phyloP scores from a whole-genome alignment of 176 grass and related monocot genomes.

The Panicum miliaceum region DNA sequence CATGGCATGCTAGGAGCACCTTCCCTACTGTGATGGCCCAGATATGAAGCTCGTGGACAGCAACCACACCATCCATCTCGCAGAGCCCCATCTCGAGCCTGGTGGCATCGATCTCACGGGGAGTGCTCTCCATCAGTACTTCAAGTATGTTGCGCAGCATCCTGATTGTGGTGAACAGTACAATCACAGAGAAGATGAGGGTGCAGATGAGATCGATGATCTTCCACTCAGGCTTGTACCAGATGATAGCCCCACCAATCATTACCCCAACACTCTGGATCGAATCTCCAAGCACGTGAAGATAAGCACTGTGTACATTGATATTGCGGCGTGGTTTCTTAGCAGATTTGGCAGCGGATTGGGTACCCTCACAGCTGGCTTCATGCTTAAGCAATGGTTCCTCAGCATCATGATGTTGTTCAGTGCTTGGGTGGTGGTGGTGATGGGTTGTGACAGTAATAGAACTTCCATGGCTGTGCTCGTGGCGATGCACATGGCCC shows the following conservation, averaged over 20 bases:
- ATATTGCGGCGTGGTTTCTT: conserved; percentile 82
- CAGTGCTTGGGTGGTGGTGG: conserved; percentile 51
- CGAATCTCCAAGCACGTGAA: conserved; percentile 90
- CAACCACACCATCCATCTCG: conserved; percentile 78
- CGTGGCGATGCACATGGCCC: conserved; percentile 47
- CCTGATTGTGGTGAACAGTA: conserved; percentile 76
- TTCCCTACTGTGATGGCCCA: conserved; percentile 99
- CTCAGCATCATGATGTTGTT: conserved; percentile 49
- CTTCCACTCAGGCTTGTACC: conserved; percentile 99
- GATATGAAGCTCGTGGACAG: conserved; percentile 91
- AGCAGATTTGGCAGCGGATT: conserved; percentile 32
- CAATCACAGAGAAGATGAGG: conserved; percentile 91
- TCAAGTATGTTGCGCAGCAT: conserved; percentile 95
- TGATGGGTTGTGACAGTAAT: conserved; percentile 58
- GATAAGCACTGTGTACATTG: conserved; percentile 96
- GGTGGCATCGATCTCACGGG: conserved; percentile 83
- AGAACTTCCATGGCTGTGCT: conserved; percentile 38
- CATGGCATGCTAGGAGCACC: conserved; percentile 91
- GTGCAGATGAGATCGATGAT: conserved; percentile 99
- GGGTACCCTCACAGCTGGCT: conserved; percentile 34
- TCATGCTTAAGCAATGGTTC: conserved; percentile 68
- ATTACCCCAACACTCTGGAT: conserved; percentile 95
- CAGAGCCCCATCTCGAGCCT: conserved; percentile 78
- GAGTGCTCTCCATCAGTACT: conserved; percentile 97
- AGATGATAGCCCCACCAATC: conserved; percentile 95